Base-by-base conservation (phyloP, 305 asterid species). In the Petunia hybrid region DNA sequence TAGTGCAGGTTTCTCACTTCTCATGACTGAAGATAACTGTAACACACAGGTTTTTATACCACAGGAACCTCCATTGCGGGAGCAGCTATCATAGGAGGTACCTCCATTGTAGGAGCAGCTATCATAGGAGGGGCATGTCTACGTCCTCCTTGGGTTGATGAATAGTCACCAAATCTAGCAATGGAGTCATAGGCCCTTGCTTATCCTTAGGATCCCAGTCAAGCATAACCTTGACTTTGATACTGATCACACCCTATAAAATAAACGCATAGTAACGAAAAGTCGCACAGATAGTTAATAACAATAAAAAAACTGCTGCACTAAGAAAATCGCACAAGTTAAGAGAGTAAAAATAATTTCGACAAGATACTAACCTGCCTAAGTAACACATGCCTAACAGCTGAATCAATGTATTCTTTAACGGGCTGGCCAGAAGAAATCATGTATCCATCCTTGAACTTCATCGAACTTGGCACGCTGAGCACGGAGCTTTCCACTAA, bases 151-250 rank as follows among this genome's bases (percentile, higher is more conserved):
- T 91, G 0, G 92, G 94, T 12, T 88, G 91, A 53, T 88, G 93
- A 56, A 91, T 91, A 51, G 90, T 90, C 42, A 91, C 95, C 57
- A 89, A 88, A 83, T 91, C 92, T 1, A 93, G 93, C 78, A 91
- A 55, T 45, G 92, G 93, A 63, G 92, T 91, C 4, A 76, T 78
- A 4, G 95, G 92, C 22, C 92, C 95, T 5, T 83, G 84, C 86
- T 89, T 88, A 73, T 91, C 93, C 89, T 88, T 88, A 1, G 92
- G 93, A 81, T 91, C 95, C 92, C 95, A 91, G 83, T 84, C 91
- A 8, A 91, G 94, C 93, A 91, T 91, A 74, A 91, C 89, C 83
- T 91, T 91, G 8, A 91, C 94, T 84, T 89, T 91, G 87, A 89
- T 89, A 48, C 94, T 92, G 12, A 91, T 91, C 22, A 91, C 92